Evolutionary conservation across 306 rosid species (phyloP), one percentile per base, ranked within the genome.

Genomic region (Prosopis cineraria): DNA sequence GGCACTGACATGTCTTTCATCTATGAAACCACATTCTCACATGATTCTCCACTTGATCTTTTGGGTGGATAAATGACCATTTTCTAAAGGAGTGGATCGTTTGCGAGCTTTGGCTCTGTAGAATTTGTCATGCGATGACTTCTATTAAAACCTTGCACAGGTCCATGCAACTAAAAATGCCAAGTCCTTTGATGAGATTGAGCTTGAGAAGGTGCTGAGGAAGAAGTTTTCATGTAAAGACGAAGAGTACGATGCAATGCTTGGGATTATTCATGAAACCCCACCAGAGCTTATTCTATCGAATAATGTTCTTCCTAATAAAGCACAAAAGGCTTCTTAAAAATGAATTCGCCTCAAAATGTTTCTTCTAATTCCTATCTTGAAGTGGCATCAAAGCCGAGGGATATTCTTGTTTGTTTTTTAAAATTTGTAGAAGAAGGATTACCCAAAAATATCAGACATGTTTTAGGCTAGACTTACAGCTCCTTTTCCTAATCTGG

Each of bases 131-230:
- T 91, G 92, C 9, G 98, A 94, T 31, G 97, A 94, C 85, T 92
- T 87, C 85, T 90, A 89, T 65, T 89, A 52, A 87, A 92, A 87
- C 89, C 86, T 92, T 81, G 97, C 98, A 75, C 94, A 90, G 86
- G 98, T 87, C 70, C 98, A 94, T 85, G 97, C 97, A 62, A 90
- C 97, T 44, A 97, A 94, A 75, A 92, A 94, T 69, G 86, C 93
- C 0, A 94, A 94, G 81, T 68, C 90, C 62, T 87, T 79, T n/a
- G 97, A 92, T 48, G 96, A 89, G 78, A 87, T 92, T 24, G 96
- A 90, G 80, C 84, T 92, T 77, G 96, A 91, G 89, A 94, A 94
- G 91, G 93, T 83, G 34, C 83, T 94, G 43, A 84, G 91, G 76
- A 94, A 92, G 94, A 94, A 92, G 87, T 92, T 86, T 87, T 97